A percentile compares a stretch with the other conserved stretches of the same genome.
These are phyloP conservation scores for Corymbia citriodora DNA, from an alignment of 441 rosid species.

Conservation along the genomic window DNA sequence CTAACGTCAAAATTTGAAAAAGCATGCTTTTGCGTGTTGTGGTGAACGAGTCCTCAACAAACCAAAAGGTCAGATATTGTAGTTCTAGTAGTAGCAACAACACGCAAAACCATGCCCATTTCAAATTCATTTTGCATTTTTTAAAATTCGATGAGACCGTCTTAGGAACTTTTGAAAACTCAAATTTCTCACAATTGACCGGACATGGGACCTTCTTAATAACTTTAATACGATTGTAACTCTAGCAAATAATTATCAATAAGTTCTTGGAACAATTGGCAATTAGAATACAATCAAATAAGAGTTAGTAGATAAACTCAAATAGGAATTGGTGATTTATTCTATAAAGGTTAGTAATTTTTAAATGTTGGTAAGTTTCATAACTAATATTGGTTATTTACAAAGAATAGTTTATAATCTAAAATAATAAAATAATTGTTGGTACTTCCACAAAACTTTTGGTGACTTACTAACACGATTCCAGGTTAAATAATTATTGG, in stretches of 20 bases:
- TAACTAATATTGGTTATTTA: not conserved
- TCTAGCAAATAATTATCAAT: not conserved
- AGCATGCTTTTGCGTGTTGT: too few species aligned
- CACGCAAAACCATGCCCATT: too few species aligned
- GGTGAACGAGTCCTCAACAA: too few species aligned
- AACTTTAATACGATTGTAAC: not conserved
- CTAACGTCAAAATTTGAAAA: too few species aligned
- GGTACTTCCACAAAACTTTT: not conserved
- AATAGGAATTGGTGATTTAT: not conserved
- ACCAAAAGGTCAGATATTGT: too few species aligned
- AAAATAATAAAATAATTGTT: not conserved
- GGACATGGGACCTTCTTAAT: not conserved
- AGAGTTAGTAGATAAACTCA: not conserved
- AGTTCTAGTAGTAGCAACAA: too few species aligned
- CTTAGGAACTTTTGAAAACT: too few species aligned
- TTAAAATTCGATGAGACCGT: too few species aligned
- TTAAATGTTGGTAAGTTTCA: rapidly evolving
- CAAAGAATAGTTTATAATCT: not conserved
- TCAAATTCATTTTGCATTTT: too few species aligned
- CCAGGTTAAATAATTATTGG: not conserved
- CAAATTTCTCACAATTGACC: too few species aligned
- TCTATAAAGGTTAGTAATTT: not conserved
- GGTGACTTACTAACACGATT: not conserved
- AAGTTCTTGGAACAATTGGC: not conserved
- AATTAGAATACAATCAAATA: not conserved